Evolutionary conservation across 2,329 filamentous ascomycete genomes (phyloP), one percentile per base, ranked within the genome.

Genomic region (Aspergillus latus): DNA sequence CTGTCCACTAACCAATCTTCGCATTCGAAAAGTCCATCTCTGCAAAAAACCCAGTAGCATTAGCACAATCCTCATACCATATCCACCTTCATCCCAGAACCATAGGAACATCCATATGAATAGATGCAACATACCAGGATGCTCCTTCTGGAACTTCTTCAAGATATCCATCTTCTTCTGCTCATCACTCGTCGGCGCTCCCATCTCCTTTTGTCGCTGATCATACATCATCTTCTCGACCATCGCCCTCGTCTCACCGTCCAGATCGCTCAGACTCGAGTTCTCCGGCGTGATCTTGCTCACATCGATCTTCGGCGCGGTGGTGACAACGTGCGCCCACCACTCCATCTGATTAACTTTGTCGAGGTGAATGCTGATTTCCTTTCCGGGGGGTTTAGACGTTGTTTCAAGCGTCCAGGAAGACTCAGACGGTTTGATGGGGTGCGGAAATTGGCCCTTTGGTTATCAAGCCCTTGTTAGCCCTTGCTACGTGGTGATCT

Each of bases 171-270:
- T 77, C 84, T 97, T 97, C 82, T 92, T 90, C 82, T 96, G 87
- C 80, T 99, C 94, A 65, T 97, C 94, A 63, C 90, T 96, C 10
- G 88, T 92, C 46, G 92, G 90, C 74, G 88, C 83, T 4, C 94
- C 94, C 75, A 84, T 80, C 80, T 97, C 92, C 85, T 99, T 99
- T 80, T 97, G 92, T 64, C 89, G 83, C 82, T 99, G 94, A 79
- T 99, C 94, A 69, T 84, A 99, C 94, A 99, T 99, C 94, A 99
- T 99, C 85, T 99, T 99, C 85, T 99, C 94, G 43, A 99, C 94
- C 93, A 99, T 97, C 57, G 87, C 84, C 62, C 94, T 84, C 53
- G 94, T 99, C 81, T 96, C 89, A 59, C 94, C 94, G 71, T 97
- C 93, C 64, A 99, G 80, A 74, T 99, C 94, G 56, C 89, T 87